Evolutionary conservation across 495 filamentous ascomycete genomes (phyloP).

Genomic region (Terfezia claveryi): DNA sequence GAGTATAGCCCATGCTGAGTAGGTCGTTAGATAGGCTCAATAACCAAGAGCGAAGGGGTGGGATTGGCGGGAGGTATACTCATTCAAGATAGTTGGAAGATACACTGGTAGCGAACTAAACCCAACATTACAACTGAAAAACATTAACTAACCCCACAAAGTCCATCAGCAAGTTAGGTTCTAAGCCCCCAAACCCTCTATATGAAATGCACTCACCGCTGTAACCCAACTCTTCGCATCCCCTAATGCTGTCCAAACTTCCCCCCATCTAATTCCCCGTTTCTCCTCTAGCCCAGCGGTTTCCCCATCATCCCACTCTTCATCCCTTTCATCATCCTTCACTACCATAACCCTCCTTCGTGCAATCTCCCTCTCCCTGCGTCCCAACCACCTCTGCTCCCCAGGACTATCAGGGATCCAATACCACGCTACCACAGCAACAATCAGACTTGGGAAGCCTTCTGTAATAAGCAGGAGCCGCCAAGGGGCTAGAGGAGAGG

Average conservation of each 20-base stretch:
- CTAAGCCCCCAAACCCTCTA: too few relatives aligned
- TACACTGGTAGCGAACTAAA: slow-evolving; percentile 78
- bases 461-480: slow-evolving; percentile 66
- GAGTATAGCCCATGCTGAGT: slow-evolving; percentile 43
- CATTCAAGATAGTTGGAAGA: slow-evolving; percentile 53
- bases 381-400: slow-evolving; percentile 43
- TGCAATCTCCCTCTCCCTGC: slow-evolving; percentile 49
- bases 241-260: slow-evolving; percentile 10
- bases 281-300: slow-evolving; percentile 22
- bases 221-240: slow-evolving; percentile 14
- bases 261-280: slow-evolving; percentile 11
- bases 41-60: neutral
- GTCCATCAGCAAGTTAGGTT: neutral
- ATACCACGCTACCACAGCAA: slow-evolving; percentile 44
- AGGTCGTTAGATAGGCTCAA: neutral
- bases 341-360: slow-evolving; percentile 42
- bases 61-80: slow-evolving; percentile 9
- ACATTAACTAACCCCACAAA: slow-evolving; percentile 22
- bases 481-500: slow-evolving; percentile 49
- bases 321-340: slow-evolving; percentile 33
- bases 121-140: slow-evolving; percentile 37
- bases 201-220: neutral
- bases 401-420: slow-evolving; percentile 50
- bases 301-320: slow-evolving; percentile 38
- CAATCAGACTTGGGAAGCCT: slow-evolving; percentile 46